Evolutionary conservation across 768 basidiomycete genomes (phyloP).

Genomic region (Leccinum rimulosum): DNA sequence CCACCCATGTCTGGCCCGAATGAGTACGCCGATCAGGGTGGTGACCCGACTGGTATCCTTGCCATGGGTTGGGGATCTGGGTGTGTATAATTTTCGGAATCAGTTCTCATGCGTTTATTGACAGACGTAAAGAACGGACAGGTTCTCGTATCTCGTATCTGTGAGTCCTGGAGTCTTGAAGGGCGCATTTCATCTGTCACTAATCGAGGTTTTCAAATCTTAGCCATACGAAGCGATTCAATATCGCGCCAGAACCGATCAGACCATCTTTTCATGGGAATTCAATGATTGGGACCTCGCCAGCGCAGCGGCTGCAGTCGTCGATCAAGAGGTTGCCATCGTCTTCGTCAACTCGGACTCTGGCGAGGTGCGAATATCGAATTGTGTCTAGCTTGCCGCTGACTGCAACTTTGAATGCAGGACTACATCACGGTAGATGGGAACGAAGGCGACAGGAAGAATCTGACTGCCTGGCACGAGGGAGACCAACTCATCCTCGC

Average conservation of each 20-base stretch:
- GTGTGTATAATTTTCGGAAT: conserved; percentile 19
- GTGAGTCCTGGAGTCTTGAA: conserved; percentile 36
- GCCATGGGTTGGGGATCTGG: conserved; percentile 95
- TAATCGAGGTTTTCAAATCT: background rate
- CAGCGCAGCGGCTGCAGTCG: conserved; percentile 46
- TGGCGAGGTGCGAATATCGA: conserved; percentile 54
- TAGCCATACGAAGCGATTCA: conserved; percentile 84
- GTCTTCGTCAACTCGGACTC: conserved; percentile 85
- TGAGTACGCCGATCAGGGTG: conserved; percentile 59
- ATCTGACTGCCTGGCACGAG: conserved; percentile 39
- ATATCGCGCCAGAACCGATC: conserved; percentile 60
- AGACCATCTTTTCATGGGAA: conserved; percentile 64
- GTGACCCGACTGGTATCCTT: conserved; percentile 61
- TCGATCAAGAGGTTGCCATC: conserved; percentile 59
- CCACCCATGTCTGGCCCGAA: conserved; percentile 70
- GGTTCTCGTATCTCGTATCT: conserved; percentile 77
- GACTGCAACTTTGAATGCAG: conserved; percentile 20
- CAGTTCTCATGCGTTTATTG: background rate
- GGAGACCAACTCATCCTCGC: conserved; percentile 42
- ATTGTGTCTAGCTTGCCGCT: background rate
- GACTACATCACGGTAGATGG: conserved; percentile 58
- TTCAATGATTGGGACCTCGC: conserved; percentile 66
- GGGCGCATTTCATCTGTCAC: background rate
- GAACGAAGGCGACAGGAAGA: conserved; percentile 40
- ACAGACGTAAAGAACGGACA: conserved; percentile 47